phyloP scores from a whole-genome alignment of 2,329 filamentous ascomycete species.

The Phialophora expanda region DNA sequence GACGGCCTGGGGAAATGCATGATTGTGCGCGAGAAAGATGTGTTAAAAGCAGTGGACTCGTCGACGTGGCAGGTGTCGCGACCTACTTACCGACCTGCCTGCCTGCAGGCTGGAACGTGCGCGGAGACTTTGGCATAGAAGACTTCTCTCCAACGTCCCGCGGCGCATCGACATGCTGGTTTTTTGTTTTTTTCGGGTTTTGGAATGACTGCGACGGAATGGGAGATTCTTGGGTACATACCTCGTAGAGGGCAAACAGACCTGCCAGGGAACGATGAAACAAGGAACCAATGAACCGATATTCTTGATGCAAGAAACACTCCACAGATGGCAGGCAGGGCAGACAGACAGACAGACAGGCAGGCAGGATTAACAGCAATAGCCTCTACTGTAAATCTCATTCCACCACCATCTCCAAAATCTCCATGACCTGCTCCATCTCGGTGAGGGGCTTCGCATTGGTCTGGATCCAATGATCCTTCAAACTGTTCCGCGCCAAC shows the following conservation, averaged over 20 bases:
- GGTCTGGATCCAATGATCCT: constrained; percentile 57
- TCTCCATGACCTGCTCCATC: constrained; percentile 58
- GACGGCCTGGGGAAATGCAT: neutral
- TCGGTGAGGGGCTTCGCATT: constrained; percentile 58
- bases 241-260: too few species aligned
- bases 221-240: neutral
- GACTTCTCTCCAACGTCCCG: too few species aligned
- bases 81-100: too few species aligned
- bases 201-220: neutral
- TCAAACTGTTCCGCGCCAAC: constrained; percentile 57
- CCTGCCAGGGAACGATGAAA: neutral
- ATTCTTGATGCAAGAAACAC: too few species aligned
- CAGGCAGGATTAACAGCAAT: too few species aligned
- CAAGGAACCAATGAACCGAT: neutral
- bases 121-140: too few species aligned
- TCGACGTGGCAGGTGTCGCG: too few species aligned
- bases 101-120: too few species aligned
- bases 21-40: neutral
- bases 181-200: too few species aligned
- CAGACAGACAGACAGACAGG: too few species aligned
- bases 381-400: neutral
- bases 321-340: too few species aligned
- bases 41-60: too few species aligned
- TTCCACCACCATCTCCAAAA: constrained; percentile 52
- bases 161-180: neutral